Evolutionary conservation across 2,329 filamentous ascomycete species (phyloP).

Genomic region (Rugonectria rugulosa): DNA sequence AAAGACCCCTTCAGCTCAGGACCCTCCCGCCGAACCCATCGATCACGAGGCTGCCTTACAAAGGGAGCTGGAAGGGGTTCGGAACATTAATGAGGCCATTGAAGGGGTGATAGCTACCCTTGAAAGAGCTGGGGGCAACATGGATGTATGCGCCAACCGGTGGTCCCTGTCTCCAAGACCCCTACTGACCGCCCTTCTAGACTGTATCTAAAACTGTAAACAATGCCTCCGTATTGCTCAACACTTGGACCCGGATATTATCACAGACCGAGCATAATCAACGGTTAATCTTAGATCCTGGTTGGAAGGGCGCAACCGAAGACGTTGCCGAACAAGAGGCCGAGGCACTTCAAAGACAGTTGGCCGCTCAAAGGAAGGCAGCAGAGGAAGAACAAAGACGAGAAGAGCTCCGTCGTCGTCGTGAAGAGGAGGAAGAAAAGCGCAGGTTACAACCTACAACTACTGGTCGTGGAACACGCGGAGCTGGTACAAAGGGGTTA

Average conservation of each 20-base stretch:
- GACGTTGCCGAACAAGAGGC: constrained; percentile 88
- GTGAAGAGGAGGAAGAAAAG: constrained; percentile 66
- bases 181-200: constrained; percentile 44
- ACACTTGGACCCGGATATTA: constrained; percentile 95
- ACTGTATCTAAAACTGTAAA: constrained; percentile 86
- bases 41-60: constrained; percentile 78
- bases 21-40: constrained; percentile 53
- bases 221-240: constrained; percentile 87
- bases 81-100: constrained; percentile 86
- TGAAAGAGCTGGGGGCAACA: constrained; percentile 76
- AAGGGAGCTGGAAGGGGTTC: constrained; percentile 82
- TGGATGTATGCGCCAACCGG: constrained; percentile 63
- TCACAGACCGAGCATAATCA: constrained; percentile 98
- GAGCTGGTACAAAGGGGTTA: constrained; percentile 40
- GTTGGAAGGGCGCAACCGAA: constrained; percentile 88
- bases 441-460: constrained; percentile 41
- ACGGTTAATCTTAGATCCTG: constrained; percentile 84
- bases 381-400: constrained; percentile 80
- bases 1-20: constrained; percentile 51
- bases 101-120: constrained; percentile 78
- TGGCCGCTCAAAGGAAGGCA: constrained; percentile 78
- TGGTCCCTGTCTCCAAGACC: background rate
- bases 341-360: constrained; percentile 75
- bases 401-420: constrained; percentile 71
- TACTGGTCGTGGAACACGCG: constrained; percentile 41